Percentiles rank a stretch among this genome's conserved stretches.
phyloP scores from a whole-genome alignment of 2,329 filamentous ascomycete species.

The Aspergillus pseudoterreus region DNA sequence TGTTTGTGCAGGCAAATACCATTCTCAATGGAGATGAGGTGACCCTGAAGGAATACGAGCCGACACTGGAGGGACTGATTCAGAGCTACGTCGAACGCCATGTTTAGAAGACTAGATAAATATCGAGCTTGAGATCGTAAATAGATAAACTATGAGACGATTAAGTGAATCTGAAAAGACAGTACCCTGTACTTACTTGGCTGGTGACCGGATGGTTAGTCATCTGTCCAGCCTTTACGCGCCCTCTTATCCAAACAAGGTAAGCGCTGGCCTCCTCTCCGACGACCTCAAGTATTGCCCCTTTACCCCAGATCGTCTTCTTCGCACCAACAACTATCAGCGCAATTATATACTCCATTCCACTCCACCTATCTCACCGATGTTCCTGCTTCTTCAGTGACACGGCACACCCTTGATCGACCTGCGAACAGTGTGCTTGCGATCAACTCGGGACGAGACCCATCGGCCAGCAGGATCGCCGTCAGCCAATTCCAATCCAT shows the following conservation, averaged over 20 bases:
- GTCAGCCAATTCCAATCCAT: not conserved
- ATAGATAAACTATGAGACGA: not conserved
- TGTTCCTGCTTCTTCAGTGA: slow-evolving; percentile 7
- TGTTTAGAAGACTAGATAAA: slow-evolving; percentile 26
- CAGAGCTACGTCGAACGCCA: slow-evolving; percentile 69
- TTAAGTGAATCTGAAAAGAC: not conserved
- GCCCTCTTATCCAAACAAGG: no score
- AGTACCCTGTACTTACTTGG: no score
- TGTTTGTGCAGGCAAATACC: slow-evolving; percentile 94
- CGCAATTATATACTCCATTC: no score
- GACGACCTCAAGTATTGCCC: not conserved
- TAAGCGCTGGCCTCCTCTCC: not conserved
- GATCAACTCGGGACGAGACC: not conserved
- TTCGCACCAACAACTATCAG: no score
- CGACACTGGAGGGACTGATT: slow-evolving; percentile 75
- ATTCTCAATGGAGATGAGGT: slow-evolving; percentile 67
- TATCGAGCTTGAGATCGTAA: not conserved
- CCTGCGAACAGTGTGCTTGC: not conserved
- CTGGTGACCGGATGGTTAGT: no score
- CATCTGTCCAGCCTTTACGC: no score
- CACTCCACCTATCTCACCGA: not conserved
- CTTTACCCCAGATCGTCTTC: no score
- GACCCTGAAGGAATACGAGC: slow-evolving; percentile 78
- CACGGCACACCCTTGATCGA: slow-evolving; percentile 6
- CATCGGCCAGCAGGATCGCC: slow-evolving; percentile 2